Evolutionary conservation across 148 eudicot genomes (phyloP).

Genomic region (Vaccinium corymbosum): DNA sequence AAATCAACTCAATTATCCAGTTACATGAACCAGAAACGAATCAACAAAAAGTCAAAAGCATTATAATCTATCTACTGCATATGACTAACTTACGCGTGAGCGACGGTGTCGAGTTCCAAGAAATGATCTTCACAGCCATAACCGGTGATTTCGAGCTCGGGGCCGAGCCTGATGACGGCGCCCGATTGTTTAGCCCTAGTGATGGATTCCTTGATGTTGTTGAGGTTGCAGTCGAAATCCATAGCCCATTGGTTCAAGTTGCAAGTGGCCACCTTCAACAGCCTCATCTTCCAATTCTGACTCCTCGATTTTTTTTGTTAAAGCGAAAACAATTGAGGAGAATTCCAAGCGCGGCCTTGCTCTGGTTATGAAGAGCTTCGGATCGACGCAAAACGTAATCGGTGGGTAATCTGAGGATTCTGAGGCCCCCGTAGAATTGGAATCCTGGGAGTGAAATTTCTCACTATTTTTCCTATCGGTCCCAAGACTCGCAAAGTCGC

Average conservation of each 20-base stretch:
- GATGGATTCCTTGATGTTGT: slow-evolving; percentile 75
- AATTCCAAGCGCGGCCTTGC: too few relatives aligned
- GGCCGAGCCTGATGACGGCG: slow-evolving; percentile 85
- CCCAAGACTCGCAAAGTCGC: too few relatives aligned
- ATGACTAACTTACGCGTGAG: slow-evolving; percentile 56
- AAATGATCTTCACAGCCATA: slow-evolving; percentile 98
- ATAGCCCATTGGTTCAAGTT: slow-evolving; percentile 99
- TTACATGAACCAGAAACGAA: background rate
- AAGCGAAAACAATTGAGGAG: background rate
- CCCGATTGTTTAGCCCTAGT: slow-evolving; percentile 58
- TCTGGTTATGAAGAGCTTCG: too few relatives aligned
- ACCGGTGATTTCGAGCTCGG: slow-evolving; percentile 98
- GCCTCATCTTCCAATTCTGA: slow-evolving; percentile 54
- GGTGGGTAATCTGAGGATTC: too few relatives aligned
- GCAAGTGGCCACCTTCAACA: slow-evolving; percentile 88
- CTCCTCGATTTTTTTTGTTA: background rate
- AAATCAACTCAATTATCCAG: background rate
- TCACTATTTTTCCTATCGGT: too few relatives aligned
- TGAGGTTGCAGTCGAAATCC: slow-evolving; percentile 84
- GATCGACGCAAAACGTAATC: too few relatives aligned
- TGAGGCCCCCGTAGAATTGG: too few relatives aligned
- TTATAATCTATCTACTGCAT: background rate
- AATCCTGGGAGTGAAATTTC: too few relatives aligned
- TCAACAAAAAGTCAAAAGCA: background rate
- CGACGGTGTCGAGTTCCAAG: slow-evolving; percentile 78